Conservation (phyloP, 1,139 yeast species). For the Schwanniomyces etchellsii region DNA sequence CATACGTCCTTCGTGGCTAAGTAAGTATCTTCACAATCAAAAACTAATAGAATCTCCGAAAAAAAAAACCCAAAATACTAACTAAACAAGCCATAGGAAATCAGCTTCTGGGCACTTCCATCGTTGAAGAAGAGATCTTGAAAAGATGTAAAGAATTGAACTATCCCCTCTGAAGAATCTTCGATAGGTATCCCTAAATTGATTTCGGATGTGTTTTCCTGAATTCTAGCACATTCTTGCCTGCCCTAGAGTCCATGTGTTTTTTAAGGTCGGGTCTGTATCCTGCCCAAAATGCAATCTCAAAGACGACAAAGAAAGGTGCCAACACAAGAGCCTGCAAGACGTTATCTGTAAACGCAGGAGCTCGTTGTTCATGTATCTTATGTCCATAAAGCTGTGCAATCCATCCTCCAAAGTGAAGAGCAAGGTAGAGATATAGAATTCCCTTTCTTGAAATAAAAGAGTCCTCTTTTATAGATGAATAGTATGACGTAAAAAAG, state of each 20-base stretch:
- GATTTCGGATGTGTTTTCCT: slow-evolving; percentile 1
- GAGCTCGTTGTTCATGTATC: slow-evolving; percentile 73
- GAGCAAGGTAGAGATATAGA: slow-evolving; percentile 21
- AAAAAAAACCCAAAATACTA: slow-evolving; percentile 2
- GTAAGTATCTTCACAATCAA: slow-evolving; percentile 9
- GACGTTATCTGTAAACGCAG: slow-evolving; percentile 79
- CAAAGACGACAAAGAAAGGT: slow-evolving; percentile 84
- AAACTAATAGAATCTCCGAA: too few species aligned
- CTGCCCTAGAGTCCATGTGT: slow-evolving; percentile 51
- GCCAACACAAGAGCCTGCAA: slow-evolving; percentile 85
- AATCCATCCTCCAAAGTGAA: slow-evolving; percentile 63
- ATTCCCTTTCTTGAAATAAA: slow-evolving; percentile 20
- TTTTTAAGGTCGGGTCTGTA: slow-evolving; percentile 48
- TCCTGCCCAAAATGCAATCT: slow-evolving; percentile 65
- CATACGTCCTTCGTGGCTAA: slow-evolving; percentile 85
- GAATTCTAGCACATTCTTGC: slow-evolving; percentile 10
- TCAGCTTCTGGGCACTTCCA: slow-evolving; percentile 58
- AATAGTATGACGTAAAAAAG: slow-evolving; percentile 24
- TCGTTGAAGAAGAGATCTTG: slow-evolving; percentile 54
- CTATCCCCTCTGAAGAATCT: not conserved
- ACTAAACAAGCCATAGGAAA: slow-evolving; percentile 56
- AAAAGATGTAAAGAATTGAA: slow-evolving; percentile 1
- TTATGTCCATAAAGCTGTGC: slow-evolving; percentile 92
- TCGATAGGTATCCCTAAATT: not conserved
- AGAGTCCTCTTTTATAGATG: slow-evolving; percentile 8